Base-by-base conservation (phyloP, 257 asterid species). In the Gardenia jasminoides region DNA sequence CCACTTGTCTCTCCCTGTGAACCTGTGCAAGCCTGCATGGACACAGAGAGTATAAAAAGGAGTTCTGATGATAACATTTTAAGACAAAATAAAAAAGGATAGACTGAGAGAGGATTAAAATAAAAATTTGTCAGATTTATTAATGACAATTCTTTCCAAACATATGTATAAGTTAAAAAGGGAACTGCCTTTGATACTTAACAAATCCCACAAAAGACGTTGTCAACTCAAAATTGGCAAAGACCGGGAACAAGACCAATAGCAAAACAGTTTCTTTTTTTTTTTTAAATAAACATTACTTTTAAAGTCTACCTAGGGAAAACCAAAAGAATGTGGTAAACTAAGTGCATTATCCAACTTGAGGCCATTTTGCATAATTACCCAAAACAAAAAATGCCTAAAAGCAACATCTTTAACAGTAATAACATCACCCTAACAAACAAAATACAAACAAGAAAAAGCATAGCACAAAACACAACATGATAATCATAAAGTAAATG, bases 21-120 rank as follows among this genome's bases (percentile, higher is more conserved):
- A 54, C 87, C 88, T 48, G 84, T 67, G 84, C 96, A 92, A 73
- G 93, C 91, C 98, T 93, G 90, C 81, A 82, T 54, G 24, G 77
- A 69, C 24, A 79, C 73, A 76, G 12, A 52, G 62, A 26, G 39
- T 30, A 22, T 24, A 28, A 54, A 54, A 24, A 54, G 31, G 48
- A 17, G 16, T 36, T 52, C 58, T 28, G 36, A 6, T n/a, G 10
- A 62, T 36, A 33, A 59, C 22, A 22, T 24, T 52, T 26, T 20
- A 61, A 59, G n/a, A 47, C 19, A 26, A 48, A 30, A 31, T 26
- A 70, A 17, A 20, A 33, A 59, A 59, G 48, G 17, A 19, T 4
- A n/a, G 44, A 36, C 33, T 28, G 67, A 36, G 4, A 36, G 24
- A n/a, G 47, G 8, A 26, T 7, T 76, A 20, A 43, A 26, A 65